Percentiles rank a stretch among this genome's conserved stretches.
Evolutionary conservation across 2,329 filamentous ascomycete genomes (phyloP).

Genomic region (Daldinia sp.): DNA sequence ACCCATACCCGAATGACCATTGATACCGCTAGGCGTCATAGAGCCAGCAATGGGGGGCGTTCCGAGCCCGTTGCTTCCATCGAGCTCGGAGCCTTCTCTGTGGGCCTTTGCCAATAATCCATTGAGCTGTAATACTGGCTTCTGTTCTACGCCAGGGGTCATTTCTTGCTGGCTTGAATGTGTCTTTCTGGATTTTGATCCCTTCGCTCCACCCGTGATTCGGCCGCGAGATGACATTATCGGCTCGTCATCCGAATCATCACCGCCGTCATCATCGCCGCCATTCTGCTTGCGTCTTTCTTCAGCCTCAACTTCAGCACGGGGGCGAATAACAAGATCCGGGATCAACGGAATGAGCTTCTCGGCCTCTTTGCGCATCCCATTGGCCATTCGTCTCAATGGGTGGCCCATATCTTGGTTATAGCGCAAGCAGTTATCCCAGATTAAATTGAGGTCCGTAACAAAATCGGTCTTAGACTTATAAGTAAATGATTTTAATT

Average conservation of each 20-base stretch:
- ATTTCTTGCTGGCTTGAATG: conserved; percentile 77
- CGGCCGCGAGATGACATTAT: conserved; percentile 97
- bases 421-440: conserved; percentile 96
- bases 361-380: conserved; percentile 97
- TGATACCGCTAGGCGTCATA: conserved; percentile 76
- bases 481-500: conserved; percentile 81
- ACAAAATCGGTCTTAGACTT: conserved; percentile 96
- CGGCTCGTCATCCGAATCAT: conserved; percentile 95
- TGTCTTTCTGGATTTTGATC: conserved; percentile 79
- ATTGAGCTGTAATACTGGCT: conserved; percentile 74
- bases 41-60: conserved; percentile 82
- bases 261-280: conserved; percentile 79
- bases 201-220: conserved; percentile 82
- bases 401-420: conserved; percentile 90
- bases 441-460: conserved; percentile 90
- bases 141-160: conserved; percentile 78
- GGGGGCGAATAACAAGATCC: conserved; percentile 87
- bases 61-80: conserved; percentile 84
- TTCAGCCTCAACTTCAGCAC: conserved; percentile 92
- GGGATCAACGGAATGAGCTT: conserved; percentile 95
- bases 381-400: conserved; percentile 88
- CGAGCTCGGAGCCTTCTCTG: conserved; percentile 80
- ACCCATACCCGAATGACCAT: conserved; percentile 70
- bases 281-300: conserved; percentile 86
- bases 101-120: conserved; percentile 66